A percentile compares a stretch with the other conserved stretches of the same genome.
Conservation (phyloP, 495 filamentous ascomycete genomes). For the Xylona heveae region DNA sequence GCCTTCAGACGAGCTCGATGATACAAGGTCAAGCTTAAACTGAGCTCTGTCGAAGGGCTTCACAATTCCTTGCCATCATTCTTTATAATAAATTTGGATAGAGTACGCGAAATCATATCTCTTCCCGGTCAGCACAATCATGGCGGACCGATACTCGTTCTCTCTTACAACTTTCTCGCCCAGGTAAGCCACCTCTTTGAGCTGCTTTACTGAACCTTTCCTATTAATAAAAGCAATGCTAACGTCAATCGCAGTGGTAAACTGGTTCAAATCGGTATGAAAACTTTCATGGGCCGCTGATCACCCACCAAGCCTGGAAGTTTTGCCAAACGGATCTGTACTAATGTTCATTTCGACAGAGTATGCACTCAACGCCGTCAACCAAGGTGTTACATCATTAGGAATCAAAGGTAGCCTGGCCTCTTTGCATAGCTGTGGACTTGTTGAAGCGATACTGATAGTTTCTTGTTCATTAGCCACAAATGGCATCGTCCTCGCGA, state of each 20-base stretch:
- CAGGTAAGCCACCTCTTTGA: conserved; percentile 37
- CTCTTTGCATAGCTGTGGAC: not conserved
- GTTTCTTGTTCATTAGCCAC: conserved; percentile 36
- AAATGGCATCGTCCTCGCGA: conserved; percentile 96
- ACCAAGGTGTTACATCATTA: conserved; percentile 94
- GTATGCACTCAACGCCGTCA: conserved; percentile 97
- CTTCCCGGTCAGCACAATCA: no score
- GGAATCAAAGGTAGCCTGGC: conserved; percentile 73
- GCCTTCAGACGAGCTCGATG: no score
- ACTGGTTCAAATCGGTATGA: conserved; percentile 62
- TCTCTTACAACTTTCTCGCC: conserved; percentile 98
- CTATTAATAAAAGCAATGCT: conserved; percentile 12
- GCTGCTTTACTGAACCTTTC: conserved; percentile 2
- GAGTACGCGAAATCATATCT: no score
- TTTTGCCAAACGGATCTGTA: no score
- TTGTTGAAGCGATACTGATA: not conserved
- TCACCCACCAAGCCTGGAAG: not conserved
- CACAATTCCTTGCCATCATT: no score
- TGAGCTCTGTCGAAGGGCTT: no score
- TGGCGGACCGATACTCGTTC: conserved; percentile 99
- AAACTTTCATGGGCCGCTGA: not conserved
- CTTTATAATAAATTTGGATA: no score
- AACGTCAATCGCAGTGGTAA: conserved; percentile 53
- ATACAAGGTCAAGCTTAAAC: no score
- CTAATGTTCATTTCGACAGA: conserved; percentile 31